Evolutionary conservation across 352 stramenopile species (phyloP), one percentile per base, ranked within the genome.

Genomic region (Phytopythium aichiense): DNA sequence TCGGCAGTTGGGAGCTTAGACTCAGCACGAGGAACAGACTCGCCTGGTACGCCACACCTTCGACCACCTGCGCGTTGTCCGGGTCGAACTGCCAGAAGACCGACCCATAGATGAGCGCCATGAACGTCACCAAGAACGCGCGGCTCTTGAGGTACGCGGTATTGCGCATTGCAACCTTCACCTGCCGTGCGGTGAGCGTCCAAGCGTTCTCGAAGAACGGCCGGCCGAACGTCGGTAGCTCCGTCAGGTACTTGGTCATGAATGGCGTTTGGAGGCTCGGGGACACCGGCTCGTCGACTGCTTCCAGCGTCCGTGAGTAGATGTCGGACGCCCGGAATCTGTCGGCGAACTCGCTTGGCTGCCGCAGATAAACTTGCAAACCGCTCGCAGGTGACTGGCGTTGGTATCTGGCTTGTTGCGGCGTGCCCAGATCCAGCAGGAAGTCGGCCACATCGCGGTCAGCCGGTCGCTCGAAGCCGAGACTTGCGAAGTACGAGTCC

Each of bases 271-370:
- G 40, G 16, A 96, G 82, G 4, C 95, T 56, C 20, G 94, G 72
- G 64, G 97, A 86, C 65, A 96, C 95, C 15, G 95, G 68, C 12
- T 75, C 71, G 40, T 90, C 88, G 16, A 92, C 79, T 71, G 94
- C 84, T 1, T 84, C 85, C 20, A 89, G 40, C 37, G n/a, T 55
- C 13, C 9, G 15, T 6, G 30, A 22, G 15, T 56, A 59, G 13
- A 58, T 58, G 31, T 61, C 40, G 0, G 65, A 67, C 12, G 6
- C n/a, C 1, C 20, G 23, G 18, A 61, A 71, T 5, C 52, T 23
- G 18, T 64, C 49, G 12, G 60, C 65, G 33, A 64, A 67, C 22
- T 71, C 60, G 22, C 28, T 60, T 2, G 65, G 30, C 46, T 18
- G 23, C 8, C 60, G 65, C 57, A 60, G 49, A 31, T 43, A 50